These are phyloP conservation scores for Exophiala bonariae DNA, from an alignment of 2,329 filamentous ascomycete species.

Conservation along the genomic window DNA sequence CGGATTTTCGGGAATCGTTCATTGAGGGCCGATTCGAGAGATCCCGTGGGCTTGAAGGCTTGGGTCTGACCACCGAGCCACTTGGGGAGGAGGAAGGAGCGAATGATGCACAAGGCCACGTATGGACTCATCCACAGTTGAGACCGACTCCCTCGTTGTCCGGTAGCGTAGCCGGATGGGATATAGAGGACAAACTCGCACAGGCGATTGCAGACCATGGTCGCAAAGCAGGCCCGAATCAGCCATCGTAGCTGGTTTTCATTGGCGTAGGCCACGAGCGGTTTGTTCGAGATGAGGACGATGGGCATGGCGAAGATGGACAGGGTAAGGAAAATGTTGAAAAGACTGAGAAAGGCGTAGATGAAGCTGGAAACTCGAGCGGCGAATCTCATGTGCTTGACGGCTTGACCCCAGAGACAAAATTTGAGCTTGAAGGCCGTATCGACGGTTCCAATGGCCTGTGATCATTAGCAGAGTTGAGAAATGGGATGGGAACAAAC, in stretches of 20 bases:
- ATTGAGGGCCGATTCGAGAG: constrained; percentile 55
- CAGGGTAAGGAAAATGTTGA: constrained; percentile 56
- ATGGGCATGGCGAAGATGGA: constrained; percentile 61
- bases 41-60: constrained; percentile 63
- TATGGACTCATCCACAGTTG: constrained; percentile 66
- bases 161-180: constrained; percentile 60
- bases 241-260: constrained; percentile 59
- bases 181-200: constrained; percentile 61
- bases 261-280: constrained; percentile 57
- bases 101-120: constrained; percentile 58
- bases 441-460: constrained; percentile 53
- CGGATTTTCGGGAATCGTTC: constrained; percentile 52
- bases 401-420: constrained; percentile 55
- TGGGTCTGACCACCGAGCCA: constrained; percentile 61
- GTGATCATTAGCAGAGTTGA: constrained; percentile 25
- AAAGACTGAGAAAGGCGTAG: constrained; percentile 56
- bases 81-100: constrained; percentile 57
- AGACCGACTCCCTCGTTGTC: constrained; percentile 56
- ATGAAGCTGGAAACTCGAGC: constrained; percentile 62
- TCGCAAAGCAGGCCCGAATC: constrained; percentile 56
- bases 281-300: constrained; percentile 58
- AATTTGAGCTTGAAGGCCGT: constrained; percentile 62
- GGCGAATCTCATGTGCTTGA: constrained; percentile 55
- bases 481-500: constrained; percentile 7
- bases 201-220: constrained; percentile 53